Conservation (phyloP, 2,329 filamentous ascomycete species). For the Verticillium nonalfalfae region DNA sequence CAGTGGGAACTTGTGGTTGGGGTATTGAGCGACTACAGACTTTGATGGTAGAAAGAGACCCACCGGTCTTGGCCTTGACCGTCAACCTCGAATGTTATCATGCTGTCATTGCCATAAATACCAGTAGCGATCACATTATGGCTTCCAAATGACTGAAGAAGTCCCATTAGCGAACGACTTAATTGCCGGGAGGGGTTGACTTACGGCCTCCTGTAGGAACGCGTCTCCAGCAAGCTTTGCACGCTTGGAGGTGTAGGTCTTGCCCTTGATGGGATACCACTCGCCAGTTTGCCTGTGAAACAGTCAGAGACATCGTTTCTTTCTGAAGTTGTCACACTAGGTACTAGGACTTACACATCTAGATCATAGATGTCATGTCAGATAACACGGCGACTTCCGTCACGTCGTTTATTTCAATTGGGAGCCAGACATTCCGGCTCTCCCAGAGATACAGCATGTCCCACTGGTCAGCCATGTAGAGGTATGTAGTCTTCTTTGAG, state of each 20-base stretch:
- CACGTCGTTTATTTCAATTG: slow-evolving; percentile 43
- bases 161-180: too few species aligned
- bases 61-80: too few species aligned
- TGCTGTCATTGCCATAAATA: slow-evolving; percentile 44
- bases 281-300: slow-evolving; percentile 33
- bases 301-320: not conserved
- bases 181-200: not conserved
- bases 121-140: slow-evolving; percentile 37
- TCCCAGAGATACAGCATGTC: slow-evolving; percentile 45
- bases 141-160: slow-evolving; percentile 31
- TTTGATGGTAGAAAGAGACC: too few species aligned
- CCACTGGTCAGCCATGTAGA: slow-evolving; percentile 43
- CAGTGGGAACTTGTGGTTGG: too few species aligned
- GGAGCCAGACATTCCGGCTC: slow-evolving; percentile 47
- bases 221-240: slow-evolving; percentile 35
- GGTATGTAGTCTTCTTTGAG: slow-evolving; percentile 37
- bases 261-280: slow-evolving; percentile 36
- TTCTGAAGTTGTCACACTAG: not conserved
- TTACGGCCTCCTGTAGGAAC: slow-evolving; percentile 40
- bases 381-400: slow-evolving; percentile 35
- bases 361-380: slow-evolving; percentile 49
- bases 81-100: slow-evolving; percentile 30
- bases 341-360: slow-evolving; percentile 29
- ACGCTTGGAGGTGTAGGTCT: slow-evolving; percentile 34
- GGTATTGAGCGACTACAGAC: too few species aligned